Conservation (phyloP, 2,329 filamentous ascomycete genomes). For the Ustulina deusta region DNA sequence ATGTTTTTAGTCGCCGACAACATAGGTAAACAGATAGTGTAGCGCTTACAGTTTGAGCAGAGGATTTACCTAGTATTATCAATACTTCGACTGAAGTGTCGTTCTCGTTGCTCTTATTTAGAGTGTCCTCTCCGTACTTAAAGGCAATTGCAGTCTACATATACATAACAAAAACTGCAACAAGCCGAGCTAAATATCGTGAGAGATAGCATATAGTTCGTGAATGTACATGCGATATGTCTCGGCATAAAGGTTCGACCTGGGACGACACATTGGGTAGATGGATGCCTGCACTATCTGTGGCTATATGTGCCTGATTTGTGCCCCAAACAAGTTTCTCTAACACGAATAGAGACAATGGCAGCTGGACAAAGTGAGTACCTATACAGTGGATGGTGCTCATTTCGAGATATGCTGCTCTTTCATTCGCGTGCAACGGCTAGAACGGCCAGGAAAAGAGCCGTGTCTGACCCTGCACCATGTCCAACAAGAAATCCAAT, state of each 20-base stretch:
- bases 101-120: not conserved
- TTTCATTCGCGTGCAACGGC: constrained; percentile 12
- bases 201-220: not conserved
- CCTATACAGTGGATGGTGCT: not conserved
- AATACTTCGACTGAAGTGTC: not conserved
- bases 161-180: not conserved
- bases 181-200: not conserved
- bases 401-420: not conserved
- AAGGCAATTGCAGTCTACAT: not conserved
- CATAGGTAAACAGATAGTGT: not conserved
- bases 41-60: not conserved
- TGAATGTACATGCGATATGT: constrained; percentile 15
- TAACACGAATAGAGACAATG: constrained; percentile 5
- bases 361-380: too few relatives aligned
- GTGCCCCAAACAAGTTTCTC: constrained; percentile 10
- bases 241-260: not conserved
- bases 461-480: constrained; percentile 8
- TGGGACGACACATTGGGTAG: not conserved
- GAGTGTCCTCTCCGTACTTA: not conserved
- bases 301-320: not conserved
- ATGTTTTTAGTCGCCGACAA: not conserved
- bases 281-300: not conserved
- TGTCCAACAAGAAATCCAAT: constrained; percentile 4
- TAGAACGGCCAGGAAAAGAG: not conserved
- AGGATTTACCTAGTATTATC: not conserved